Evolutionary conservation across 345 rosid species (phyloP).

Genomic region (Erucastrum elatum): DNA sequence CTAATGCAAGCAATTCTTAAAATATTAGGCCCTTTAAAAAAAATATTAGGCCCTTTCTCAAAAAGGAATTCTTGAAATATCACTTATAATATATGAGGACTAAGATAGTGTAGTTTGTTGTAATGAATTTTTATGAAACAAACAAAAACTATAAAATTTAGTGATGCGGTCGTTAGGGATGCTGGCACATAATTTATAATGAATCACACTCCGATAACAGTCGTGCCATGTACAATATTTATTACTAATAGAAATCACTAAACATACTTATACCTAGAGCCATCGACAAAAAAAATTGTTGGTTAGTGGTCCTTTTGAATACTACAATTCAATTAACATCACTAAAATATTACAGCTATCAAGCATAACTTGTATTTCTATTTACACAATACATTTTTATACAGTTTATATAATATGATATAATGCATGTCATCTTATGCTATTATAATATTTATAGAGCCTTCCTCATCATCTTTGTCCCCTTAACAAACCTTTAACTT

Average conservation of each 20-base stretch:
- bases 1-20: no score
- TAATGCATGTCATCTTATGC: not conserved
- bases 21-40: no score
- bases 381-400: not conserved
- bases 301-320: constrained; percentile 25
- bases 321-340: constrained; percentile 22
- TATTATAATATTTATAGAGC: constrained; percentile 15
- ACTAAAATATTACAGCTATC: constrained; percentile 32
- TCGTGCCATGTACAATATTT: not conserved
- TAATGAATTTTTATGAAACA: not conserved
- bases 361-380: constrained; percentile 11
- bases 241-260: not conserved
- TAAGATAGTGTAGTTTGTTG: not conserved
- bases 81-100: not conserved
- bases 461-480: constrained; percentile 27
- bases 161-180: constrained; percentile 6
- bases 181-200: not conserved
- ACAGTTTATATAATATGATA: not conserved
- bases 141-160: not conserved
- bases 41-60: no score
- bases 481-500: constrained; percentile 13
- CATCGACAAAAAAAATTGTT: constrained; percentile 29
- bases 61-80: no score
- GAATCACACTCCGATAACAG: not conserved
- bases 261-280: constrained; percentile 11